Percentiles rank a stretch among this genome's conserved stretches.
Conservation (phyloP, 2,329 filamentous ascomycete species). For the Orbilia javanica region DNA sequence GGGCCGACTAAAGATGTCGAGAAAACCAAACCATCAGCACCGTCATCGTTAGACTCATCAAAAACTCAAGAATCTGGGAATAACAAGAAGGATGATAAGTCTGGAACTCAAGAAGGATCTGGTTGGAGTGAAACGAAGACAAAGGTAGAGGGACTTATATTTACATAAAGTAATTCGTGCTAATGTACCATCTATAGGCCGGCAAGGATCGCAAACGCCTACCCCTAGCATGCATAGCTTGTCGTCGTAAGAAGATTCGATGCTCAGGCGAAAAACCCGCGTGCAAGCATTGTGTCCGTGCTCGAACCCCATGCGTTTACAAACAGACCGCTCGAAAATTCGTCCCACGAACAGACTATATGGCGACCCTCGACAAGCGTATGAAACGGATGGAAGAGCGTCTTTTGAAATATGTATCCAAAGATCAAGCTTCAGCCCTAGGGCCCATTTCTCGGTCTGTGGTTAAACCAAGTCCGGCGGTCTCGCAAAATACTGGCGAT, state of each 20-base stretch:
- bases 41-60: conserved; percentile 15
- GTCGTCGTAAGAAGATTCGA: conserved; percentile 95
- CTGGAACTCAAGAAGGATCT: conserved; percentile 73
- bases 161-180: conserved; percentile 12
- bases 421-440: conserved; percentile 79
- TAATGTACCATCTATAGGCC: conserved; percentile 67
- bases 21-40: conserved; percentile 33
- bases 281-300: conserved; percentile 94
- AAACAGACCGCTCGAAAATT: conserved; percentile 96
- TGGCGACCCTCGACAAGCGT: conserved; percentile 98
- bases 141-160: conserved; percentile 67
- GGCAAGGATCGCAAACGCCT: conserved; percentile 95
- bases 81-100: conserved; percentile 67
- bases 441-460: conserved; percentile 80
- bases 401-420: conserved; percentile 94
- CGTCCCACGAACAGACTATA: conserved; percentile 94
- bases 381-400: conserved; percentile 97
- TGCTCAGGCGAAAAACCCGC: conserved; percentile 98
- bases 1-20: conserved; percentile 30
- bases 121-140: conserved; percentile 87
- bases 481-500: conserved; percentile 71
- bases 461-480: conserved; percentile 81
- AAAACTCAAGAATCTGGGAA: conserved; percentile 62
- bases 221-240: conserved; percentile 94
- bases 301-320: conserved; percentile 95